phyloP scores from a whole-genome alignment of 495 filamentous ascomycete genomes.

The Podospora didyma region DNA sequence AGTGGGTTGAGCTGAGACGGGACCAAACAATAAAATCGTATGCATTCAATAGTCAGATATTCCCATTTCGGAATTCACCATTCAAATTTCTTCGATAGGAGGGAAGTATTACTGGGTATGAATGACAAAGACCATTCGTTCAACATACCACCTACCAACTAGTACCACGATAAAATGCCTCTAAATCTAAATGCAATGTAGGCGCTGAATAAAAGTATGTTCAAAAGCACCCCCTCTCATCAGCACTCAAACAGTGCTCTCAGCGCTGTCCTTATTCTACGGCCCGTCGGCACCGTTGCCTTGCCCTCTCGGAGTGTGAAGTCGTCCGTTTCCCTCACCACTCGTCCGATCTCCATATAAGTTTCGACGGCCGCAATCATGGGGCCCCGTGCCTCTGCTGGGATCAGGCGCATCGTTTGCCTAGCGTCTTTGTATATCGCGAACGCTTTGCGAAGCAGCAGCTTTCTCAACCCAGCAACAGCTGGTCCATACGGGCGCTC shows the following conservation, averaged over 20 bases:
- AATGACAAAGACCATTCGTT: too few species aligned
- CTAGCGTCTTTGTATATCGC: slow-evolving; percentile 45
- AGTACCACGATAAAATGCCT: too few species aligned
- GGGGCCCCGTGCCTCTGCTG: slow-evolving; percentile 50
- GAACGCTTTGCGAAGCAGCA: slow-evolving; percentile 54
- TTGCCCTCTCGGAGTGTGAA: slow-evolving; percentile 42
- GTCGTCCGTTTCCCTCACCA: slow-evolving; percentile 37
- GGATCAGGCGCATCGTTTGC: slow-evolving; percentile 52
- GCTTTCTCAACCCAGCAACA: slow-evolving; percentile 44
- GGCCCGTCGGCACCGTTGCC: slow-evolving; percentile 54
- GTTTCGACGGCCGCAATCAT: slow-evolving; percentile 65
- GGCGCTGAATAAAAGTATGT: too few species aligned
- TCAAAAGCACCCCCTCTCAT: background rate
- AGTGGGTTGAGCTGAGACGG: too few species aligned
- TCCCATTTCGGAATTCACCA: too few species aligned
- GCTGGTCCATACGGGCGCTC: slow-evolving; percentile 34
- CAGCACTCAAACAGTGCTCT: slow-evolving; percentile 31
- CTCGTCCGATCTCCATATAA: slow-evolving; percentile 69
- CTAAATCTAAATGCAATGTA: too few species aligned
- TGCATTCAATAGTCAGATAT: too few species aligned
- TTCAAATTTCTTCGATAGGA: too few species aligned
- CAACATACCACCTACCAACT: too few species aligned
- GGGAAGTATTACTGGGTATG: too few species aligned
- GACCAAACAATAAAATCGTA: too few species aligned
- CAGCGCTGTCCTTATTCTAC: slow-evolving; percentile 54